Conservation (phyloP, 1,284 basidiomycete genomes). For the Trametes versicolor region DNA sequence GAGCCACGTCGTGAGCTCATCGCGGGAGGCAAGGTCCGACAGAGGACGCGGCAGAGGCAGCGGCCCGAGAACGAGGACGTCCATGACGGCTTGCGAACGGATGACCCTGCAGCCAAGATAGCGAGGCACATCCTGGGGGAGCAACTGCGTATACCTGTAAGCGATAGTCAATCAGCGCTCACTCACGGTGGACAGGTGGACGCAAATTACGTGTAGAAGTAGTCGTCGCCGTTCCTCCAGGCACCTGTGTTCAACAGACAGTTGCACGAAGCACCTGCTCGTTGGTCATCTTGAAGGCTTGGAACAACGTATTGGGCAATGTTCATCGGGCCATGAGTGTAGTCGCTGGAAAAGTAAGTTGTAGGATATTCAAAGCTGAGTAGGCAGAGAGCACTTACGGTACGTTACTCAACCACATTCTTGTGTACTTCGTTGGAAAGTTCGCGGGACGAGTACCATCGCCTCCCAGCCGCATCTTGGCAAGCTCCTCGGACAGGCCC, state of each 20-base stretch:
- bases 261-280: constrained; percentile 43
- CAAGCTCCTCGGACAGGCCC: constrained; percentile 27
- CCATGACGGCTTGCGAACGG: constrained; percentile 29
- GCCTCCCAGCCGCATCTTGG: constrained; percentile 23
- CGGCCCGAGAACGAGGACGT: constrained; percentile 36
- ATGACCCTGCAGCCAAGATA: constrained; percentile 44
- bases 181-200: neutral
- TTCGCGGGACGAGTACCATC: constrained; percentile 17
- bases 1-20: constrained; percentile 50
- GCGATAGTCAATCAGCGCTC: neutral
- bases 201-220: constrained; percentile 41
- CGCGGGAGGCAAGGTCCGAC: constrained; percentile 44
- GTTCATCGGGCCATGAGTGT: constrained; percentile 46
- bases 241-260: constrained; percentile 43
- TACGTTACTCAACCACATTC: constrained; percentile 38
- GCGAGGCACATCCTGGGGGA: constrained; percentile 38
- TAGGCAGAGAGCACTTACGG: constrained; percentile 33
- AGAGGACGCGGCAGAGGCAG: constrained; percentile 40
- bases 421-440: constrained; percentile 29
- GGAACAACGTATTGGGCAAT: constrained; percentile 41
- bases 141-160: constrained; percentile 46
- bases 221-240: constrained; percentile 42
- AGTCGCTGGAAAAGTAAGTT: constrained; percentile 39
- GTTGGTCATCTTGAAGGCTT: constrained; percentile 37
- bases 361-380: neutral